A percentile compares a stretch with the other conserved stretches of the same genome.
These are phyloP conservation scores for Suhomyces atakaporum DNA, from an alignment of 1,139 yeast species.

Conservation along the genomic window DNA sequence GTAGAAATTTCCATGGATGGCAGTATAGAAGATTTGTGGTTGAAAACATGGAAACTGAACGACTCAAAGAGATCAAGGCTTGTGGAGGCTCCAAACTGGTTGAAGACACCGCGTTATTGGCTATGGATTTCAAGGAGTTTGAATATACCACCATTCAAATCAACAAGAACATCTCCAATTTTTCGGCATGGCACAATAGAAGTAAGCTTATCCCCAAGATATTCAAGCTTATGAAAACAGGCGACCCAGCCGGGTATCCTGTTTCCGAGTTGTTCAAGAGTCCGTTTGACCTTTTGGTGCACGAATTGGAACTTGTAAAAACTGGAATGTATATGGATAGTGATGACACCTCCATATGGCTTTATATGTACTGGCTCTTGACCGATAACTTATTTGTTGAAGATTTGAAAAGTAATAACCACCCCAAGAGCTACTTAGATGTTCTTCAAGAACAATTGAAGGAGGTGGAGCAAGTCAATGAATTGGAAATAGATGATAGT, in stretches of 20 bases:
- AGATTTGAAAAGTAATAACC: constrained; percentile 20
- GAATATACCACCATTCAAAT: constrained; percentile 77
- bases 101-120: constrained; percentile 19
- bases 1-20: constrained; percentile 95
- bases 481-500: constrained; percentile 59
- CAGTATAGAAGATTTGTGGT: constrained; percentile 81
- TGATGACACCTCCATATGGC: constrained; percentile 92
- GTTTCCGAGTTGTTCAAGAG: constrained; percentile 21
- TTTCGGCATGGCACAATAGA: constrained; percentile 95
- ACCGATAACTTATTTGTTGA: constrained; percentile 51
- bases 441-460: constrained; percentile 42
- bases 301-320: constrained; percentile 69
- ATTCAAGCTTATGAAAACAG: constrained; percentile 26
- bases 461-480: constrained; percentile 56
- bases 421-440: constrained; percentile 21
- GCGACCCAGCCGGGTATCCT: constrained; percentile 14
- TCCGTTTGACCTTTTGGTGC: constrained; percentile 41
- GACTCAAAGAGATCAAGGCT: neutral
- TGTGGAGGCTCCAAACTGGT: constrained; percentile 1
- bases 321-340: constrained; percentile 93
- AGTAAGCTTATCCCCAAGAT: constrained; percentile 64
- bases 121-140: constrained; percentile 55
- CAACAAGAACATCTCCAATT: constrained; percentile 82
- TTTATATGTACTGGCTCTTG: constrained; percentile 81
- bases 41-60: constrained; percentile 43